Conservation (phyloP, 805 yeast species). For the Myxozyma lipomycoides region DNA sequence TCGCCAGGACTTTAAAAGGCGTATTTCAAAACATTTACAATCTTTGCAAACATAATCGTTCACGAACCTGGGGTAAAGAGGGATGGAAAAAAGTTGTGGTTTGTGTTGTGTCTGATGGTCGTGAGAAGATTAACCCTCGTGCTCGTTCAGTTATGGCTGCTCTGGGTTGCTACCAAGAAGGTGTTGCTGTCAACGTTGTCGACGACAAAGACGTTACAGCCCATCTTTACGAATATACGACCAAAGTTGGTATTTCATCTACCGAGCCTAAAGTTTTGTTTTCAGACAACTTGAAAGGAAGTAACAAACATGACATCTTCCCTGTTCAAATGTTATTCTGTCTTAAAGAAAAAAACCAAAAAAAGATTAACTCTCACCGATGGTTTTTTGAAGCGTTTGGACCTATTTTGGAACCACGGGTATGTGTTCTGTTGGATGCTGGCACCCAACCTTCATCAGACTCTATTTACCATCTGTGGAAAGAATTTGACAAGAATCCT, state of each 20-base stretch:
- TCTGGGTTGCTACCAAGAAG: slow-evolving; percentile 89
- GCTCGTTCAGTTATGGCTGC: slow-evolving; percentile 78
- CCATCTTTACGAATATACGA: slow-evolving; percentile 90
- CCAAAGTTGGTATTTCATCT: slow-evolving; percentile 78
- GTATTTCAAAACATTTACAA: slow-evolving; percentile 82
- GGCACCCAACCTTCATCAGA: slow-evolving; percentile 89
- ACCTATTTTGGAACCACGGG: slow-evolving; percentile 72
- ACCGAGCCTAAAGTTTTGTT: slow-evolving; percentile 63
- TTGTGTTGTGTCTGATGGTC: slow-evolving; percentile 86
- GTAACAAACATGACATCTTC: slow-evolving; percentile 48
- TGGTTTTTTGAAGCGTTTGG: slow-evolving; percentile 96
- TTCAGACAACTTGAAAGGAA: slow-evolving; percentile 32
- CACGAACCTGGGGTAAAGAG: slow-evolving; percentile 87
- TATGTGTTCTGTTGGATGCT: slow-evolving; percentile 82
- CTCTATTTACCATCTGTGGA: slow-evolving; percentile 86
- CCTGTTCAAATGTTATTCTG: slow-evolving; percentile 91
- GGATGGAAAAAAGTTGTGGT: slow-evolving; percentile 94
- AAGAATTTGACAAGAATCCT: slow-evolving; percentile 67
- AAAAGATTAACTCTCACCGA: slow-evolving; percentile 90
- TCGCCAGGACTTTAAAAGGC: slow-evolving; percentile 85
- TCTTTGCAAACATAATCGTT: slow-evolving; percentile 57
- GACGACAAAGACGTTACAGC: slow-evolving; percentile 76
- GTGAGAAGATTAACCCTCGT: slow-evolving; percentile 74
- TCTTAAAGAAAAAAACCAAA: slow-evolving; percentile 80
- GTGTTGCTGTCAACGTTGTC: slow-evolving; percentile 87